phyloP scores from a whole-genome alignment of 2,329 filamentous ascomycete genomes.

The Calonectria hawksworthii region DNA sequence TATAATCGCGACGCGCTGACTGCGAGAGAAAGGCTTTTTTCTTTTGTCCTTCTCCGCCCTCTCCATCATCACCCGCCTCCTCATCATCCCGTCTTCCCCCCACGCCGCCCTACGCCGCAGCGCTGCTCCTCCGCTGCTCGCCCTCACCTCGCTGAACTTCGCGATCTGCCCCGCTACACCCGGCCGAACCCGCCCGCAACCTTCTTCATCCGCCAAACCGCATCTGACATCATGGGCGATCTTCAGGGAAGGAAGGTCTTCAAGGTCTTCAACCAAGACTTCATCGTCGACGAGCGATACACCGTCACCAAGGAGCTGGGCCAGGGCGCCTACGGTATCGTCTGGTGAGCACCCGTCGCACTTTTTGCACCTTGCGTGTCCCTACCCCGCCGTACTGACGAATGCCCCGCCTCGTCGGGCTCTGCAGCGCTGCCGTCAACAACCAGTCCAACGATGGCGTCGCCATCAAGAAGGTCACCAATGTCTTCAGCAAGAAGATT shows the following conservation, averaged over 20 bases:
- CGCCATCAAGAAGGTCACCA: slow-evolving; percentile 99
- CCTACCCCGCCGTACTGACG: slow-evolving; percentile 48
- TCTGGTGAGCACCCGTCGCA: slow-evolving; percentile 76
- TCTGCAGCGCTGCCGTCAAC: slow-evolving; percentile 87
- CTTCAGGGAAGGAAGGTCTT: slow-evolving; percentile 84
- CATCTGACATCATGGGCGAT: slow-evolving; percentile 52
- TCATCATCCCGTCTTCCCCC: neutral
- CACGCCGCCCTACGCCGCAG: neutral
- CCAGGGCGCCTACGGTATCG: slow-evolving; percentile 98
- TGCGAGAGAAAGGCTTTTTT: slow-evolving; percentile 22
- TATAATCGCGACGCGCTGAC: slow-evolving; percentile 44
- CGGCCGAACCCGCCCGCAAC: slow-evolving; percentile 27
- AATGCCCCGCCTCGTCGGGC: slow-evolving; percentile 44
- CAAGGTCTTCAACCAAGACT: slow-evolving; percentile 99
- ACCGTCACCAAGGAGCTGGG: slow-evolving; percentile 99
- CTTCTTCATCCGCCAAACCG: slow-evolving; percentile 23
- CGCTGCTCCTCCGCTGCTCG: slow-evolving; percentile 11
- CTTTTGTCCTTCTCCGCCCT: slow-evolving; percentile 27
- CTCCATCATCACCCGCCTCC: slow-evolving; percentile 19
- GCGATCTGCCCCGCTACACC: slow-evolving; percentile 34
- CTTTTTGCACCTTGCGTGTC: slow-evolving; percentile 25
- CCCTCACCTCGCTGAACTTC: slow-evolving; percentile 13
- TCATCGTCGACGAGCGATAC: slow-evolving; percentile 97
- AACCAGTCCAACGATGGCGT: slow-evolving; percentile 92
- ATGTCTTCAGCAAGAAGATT: slow-evolving; percentile 99